These are phyloP conservation scores for Aspergillus neotritici DNA, from an alignment of 2,329 filamentous ascomycete genomes.

Conservation along the genomic window DNA sequence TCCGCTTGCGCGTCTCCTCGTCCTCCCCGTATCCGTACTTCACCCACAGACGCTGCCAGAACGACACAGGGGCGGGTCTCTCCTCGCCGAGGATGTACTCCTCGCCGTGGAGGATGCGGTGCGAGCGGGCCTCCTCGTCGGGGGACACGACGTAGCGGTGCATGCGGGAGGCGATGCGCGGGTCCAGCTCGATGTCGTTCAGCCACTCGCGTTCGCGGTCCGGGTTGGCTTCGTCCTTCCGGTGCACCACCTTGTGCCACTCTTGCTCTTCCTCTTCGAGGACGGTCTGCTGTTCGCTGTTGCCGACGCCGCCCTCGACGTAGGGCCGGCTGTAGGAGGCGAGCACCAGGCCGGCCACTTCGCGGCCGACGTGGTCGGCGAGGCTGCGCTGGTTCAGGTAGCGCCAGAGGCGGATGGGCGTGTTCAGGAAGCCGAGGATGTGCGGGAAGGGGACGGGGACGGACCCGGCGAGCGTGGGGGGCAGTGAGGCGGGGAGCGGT, in stretches of 20 bases:
- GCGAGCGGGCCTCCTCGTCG: constrained; percentile 64
- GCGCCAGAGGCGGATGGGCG: constrained; percentile 75
- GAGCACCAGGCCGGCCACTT: constrained; percentile 81
- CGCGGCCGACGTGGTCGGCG: constrained; percentile 81
- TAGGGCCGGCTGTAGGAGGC: constrained; percentile 40
- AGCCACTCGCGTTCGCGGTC: constrained; percentile 69
- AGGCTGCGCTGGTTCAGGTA: constrained; percentile 76
- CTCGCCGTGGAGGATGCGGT: constrained; percentile 57
- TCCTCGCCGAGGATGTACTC: constrained; percentile 64
- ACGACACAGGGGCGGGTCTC: constrained; percentile 28
- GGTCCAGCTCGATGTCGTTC: constrained; percentile 67
- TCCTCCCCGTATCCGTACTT: constrained; percentile 39
- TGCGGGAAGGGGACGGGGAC: constrained; percentile 74
- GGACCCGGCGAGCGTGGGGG: constrained; percentile 66
- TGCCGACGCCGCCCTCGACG: constrained; percentile 23
- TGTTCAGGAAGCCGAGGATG: constrained; percentile 86
- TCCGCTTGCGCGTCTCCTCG: constrained; percentile 33
- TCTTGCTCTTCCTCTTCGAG: constrained; percentile 68
- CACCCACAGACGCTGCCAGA: constrained; percentile 38
- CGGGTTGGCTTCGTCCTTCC: constrained; percentile 45
- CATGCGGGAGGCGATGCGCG: constrained; percentile 73
- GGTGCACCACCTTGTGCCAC: constrained; percentile 77
- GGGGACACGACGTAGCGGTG: constrained; percentile 64
- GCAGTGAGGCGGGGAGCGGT: constrained; percentile 59
- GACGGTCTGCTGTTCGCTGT: constrained; percentile 59